Evolutionary conservation across 768 basidiomycete genomes (phyloP), one percentile per base, ranked within the genome.

Genomic region (Leccinum fibrillosum): DNA sequence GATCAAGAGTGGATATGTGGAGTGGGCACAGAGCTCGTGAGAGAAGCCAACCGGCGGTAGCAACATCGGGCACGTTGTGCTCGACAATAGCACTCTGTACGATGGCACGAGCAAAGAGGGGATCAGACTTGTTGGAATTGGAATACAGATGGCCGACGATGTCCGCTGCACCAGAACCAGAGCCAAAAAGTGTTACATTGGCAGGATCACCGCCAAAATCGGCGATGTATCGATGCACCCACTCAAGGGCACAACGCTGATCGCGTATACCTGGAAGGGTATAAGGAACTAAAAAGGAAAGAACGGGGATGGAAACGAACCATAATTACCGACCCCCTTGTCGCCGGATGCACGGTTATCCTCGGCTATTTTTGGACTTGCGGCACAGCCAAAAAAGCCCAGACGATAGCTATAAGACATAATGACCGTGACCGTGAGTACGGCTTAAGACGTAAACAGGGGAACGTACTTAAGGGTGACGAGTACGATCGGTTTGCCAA

Each of bases 331-430:
- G 17, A 85, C 83, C 17, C 89, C 90, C 55, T 83, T 79, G 42
- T 90, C 86, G 25, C 86, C 86, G 17, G 78, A 81, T 25, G 72
- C 70, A 54, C 75, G 76, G 74, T 89, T 90, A 68, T 90, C 89
- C 55, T 88, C 86, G 42, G 78, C 79, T 53, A 92, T 77, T 48
- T 81, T 78, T 32, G 79, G 77, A 58, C 82, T 83, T 7, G 85
- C 86, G n/a, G 88, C 89, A 56, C 84, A 90, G 23, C 90, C 90
- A 65, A 92, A 80, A 44, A 91, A 72, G 39, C 90, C 90, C 26
- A 92, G 74, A 15, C 90, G 88, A 70, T 86, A 92, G 71, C 90
- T 91, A 34, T 34, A 0, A 58, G 53, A 44, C 42, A 44, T 42
- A 19, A 42, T 30, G 48, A 57, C 49, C 35, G 52, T 51, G 55